Base-by-base conservation (phyloP, 192 early-diverging fungal genomes). In the Obelidium mucronatum region DNA sequence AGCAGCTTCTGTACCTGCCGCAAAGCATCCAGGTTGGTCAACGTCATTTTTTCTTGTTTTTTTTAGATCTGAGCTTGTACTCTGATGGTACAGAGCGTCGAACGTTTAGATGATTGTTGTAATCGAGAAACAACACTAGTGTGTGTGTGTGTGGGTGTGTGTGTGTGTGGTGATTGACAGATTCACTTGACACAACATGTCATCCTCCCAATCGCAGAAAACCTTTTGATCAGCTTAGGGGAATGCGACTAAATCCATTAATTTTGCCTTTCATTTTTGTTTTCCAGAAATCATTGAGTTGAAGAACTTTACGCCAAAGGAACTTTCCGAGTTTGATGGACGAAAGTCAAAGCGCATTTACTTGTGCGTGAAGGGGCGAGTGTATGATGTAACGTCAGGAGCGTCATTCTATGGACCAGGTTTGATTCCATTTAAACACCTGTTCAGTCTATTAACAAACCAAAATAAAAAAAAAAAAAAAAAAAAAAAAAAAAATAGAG, bases 351-450 rank as follows among this genome's bases (percentile, higher is more conserved):
- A 73, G 26, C 79, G 84, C 24, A 92, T 98, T 65, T 90, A 92
- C 39, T 88, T 97, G 77, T 93, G 85, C 2, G 91, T 98, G n/a
- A 89, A 90, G 34, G 92, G 95, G 17, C 89, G 86, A 26, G 93
- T 98, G 28, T 98, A 92, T 80, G 96, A 98, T 78, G 97, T 98
- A 35, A 89, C 93, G 2, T 77, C 82, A 31, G 93, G 94, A 31
- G 84, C 89, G 33, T 85, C 83, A 37, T 97, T 98, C 81, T 98
- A 98, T 78, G 97, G 97, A 0, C 97, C 97, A 37, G 92, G 92
- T 92, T 75, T 31, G 59, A 26, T 22, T 24, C 30, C 44, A 15
- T 48, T 48, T 48, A 6, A 15, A 15, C 0, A 48, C 44, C n/a
- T n/a, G n/a, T n/a, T n/a, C n/a, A n/a, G n/a, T n/a, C n/a, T 48